Evolutionary conservation across 2,329 filamentous ascomycete species (phyloP).

Genomic region (Delphinella strobiligena): DNA sequence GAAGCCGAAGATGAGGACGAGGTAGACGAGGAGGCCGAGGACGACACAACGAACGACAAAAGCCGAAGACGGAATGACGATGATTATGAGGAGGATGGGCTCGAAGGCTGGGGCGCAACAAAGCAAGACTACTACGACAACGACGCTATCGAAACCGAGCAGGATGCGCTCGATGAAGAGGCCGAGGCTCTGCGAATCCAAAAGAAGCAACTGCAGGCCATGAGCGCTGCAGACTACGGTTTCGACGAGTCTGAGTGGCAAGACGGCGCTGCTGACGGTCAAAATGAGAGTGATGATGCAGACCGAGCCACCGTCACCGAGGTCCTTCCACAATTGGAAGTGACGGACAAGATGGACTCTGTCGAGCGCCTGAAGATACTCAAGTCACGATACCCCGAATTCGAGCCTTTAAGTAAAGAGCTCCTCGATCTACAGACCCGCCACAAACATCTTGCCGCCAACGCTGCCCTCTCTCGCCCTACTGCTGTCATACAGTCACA

Average conservation of each 20-base stretch:
- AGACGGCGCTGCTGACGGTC: slow-evolving; percentile 32
- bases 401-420: slow-evolving; percentile 74
- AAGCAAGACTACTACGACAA: slow-evolving; percentile 89
- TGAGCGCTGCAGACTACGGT: slow-evolving; percentile 85
- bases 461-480: slow-evolving; percentile 1
- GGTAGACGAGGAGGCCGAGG: slow-evolving; percentile 38
- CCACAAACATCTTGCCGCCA: neutral
- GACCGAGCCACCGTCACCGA: slow-evolving; percentile 56
- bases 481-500: slow-evolving; percentile 38
- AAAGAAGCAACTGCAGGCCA: slow-evolving; percentile 77
- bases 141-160: slow-evolving; percentile 59
- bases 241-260: slow-evolving; percentile 87
- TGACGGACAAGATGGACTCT: slow-evolving; percentile 64
- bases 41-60: slow-evolving; percentile 16
- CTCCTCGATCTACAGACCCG: slow-evolving; percentile 46
- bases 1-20: slow-evolving; percentile 37
- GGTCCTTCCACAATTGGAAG: slow-evolving; percentile 69
- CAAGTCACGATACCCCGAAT: slow-evolving; percentile 77
- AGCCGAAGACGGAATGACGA: slow-evolving; percentile 23
- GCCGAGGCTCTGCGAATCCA: slow-evolving; percentile 78
- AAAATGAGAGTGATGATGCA: slow-evolving; percentile 35
- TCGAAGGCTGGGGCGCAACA: slow-evolving; percentile 74
- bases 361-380: slow-evolving; percentile 68
- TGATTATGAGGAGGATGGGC: slow-evolving; percentile 43
- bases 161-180: slow-evolving; percentile 80